Conservation (phyloP, 2,329 filamentous ascomycete species). For the Aspergillus melleus region DNA sequence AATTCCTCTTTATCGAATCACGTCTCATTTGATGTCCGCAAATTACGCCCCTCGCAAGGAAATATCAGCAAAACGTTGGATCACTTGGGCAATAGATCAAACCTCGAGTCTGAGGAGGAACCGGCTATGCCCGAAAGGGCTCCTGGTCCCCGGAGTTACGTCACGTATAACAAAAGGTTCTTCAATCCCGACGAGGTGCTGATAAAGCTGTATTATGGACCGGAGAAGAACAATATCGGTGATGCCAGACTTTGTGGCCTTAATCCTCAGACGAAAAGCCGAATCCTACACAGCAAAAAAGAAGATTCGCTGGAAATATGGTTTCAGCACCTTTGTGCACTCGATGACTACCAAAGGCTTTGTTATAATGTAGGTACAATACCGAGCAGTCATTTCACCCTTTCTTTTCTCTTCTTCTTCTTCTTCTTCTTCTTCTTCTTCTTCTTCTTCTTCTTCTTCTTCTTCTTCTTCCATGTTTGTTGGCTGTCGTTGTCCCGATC, state of each 20-base stretch:
- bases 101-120: neutral
- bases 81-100: neutral
- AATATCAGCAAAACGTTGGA: neutral
- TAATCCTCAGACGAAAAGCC: slow-evolving; percentile 2
- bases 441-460: neutral
- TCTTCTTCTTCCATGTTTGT: neutral
- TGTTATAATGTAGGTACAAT: slow-evolving; percentile 28
- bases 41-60: neutral
- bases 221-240: slow-evolving; percentile 29
- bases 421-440: neutral
- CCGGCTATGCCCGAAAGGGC: slow-evolving; percentile 12
- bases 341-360: slow-evolving; percentile 27
- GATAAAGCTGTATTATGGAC: slow-evolving; percentile 31
- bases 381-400: neutral
- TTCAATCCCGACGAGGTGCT: slow-evolving; percentile 32
- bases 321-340: slow-evolving; percentile 34
- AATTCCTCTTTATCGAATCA: neutral
- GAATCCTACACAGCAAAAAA: slow-evolving; percentile 21
- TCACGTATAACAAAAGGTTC: slow-evolving; percentile 27
- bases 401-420: neutral
- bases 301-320: slow-evolving; percentile 25
- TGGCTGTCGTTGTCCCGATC: neutral
- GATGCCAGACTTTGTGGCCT: slow-evolving; percentile 31
- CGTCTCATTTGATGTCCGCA: neutral
- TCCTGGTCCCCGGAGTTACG: slow-evolving; percentile 7